A percentile compares a stretch with the other conserved stretches of the same genome.
phyloP scores from a whole-genome alignment of 2,329 filamentous ascomycete genomes.

The Aspergillus vadensis region DNA sequence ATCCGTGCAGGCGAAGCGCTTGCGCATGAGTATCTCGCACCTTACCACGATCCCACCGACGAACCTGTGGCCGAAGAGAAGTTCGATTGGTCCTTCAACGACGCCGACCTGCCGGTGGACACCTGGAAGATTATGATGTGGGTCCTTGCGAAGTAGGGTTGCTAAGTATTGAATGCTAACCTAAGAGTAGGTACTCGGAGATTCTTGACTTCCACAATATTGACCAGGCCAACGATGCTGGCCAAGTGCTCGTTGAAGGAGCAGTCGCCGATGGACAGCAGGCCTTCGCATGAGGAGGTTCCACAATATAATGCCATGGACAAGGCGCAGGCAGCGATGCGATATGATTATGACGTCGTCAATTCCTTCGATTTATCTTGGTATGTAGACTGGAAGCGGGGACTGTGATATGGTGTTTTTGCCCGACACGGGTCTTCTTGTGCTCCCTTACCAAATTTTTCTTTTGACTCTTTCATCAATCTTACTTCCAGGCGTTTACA shows the following conservation, averaged over 20 bases:
- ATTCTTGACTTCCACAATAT: slow-evolving; percentile 99
- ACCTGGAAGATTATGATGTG: slow-evolving; percentile 99
- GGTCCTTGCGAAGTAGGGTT: slow-evolving; percentile 34
- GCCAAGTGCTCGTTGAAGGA: slow-evolving; percentile 32
- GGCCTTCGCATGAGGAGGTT: slow-evolving; percentile 28
- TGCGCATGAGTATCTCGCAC: slow-evolving; percentile 87
- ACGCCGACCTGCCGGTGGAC: slow-evolving; percentile 93
- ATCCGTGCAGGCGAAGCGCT: slow-evolving; percentile 85
- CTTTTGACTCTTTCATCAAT: slow-evolving; percentile 17
- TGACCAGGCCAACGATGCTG: slow-evolving; percentile 54
- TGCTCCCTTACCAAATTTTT: slow-evolving; percentile 15
- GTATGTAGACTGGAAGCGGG: slow-evolving; percentile 25
- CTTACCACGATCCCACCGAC: slow-evolving; percentile 96
- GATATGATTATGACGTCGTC: slow-evolving; percentile 23
- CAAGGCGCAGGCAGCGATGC: slow-evolving; percentile 19
- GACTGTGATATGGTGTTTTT: slow-evolving; percentile 24
- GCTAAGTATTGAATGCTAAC: neutral
- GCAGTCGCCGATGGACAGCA: slow-evolving; percentile 25
- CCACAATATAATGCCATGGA: slow-evolving; percentile 15
- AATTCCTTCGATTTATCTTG: slow-evolving; percentile 20
- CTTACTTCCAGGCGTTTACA: slow-evolving; percentile 23
- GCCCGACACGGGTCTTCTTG: slow-evolving; percentile 14
- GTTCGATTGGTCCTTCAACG: slow-evolving; percentile 99
- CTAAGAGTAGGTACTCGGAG: slow-evolving; percentile 79
- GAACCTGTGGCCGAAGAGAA: slow-evolving; percentile 95